Base-by-base conservation (phyloP, 805 yeast species). In the Suhomyces pyralidae region DNA sequence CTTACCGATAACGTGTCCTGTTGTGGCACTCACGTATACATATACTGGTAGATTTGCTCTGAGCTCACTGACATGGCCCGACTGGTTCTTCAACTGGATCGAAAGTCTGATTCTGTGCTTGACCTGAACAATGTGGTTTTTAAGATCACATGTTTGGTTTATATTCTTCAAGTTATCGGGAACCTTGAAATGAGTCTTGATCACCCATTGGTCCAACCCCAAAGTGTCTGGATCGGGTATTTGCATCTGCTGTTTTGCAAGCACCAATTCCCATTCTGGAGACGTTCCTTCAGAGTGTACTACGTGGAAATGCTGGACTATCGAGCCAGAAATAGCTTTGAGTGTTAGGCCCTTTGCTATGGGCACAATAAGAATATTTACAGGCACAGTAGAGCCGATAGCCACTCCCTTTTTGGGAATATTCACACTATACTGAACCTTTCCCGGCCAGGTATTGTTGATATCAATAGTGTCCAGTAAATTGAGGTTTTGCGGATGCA, bases 371-470 rank as follows among this genome's bases (percentile, higher is more conserved):
- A 76, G 56, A 1, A 81, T 59, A 51, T 67, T 66, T 22, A 81
- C 67, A 12, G 79, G 77, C 9, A 77, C 61, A 3, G 60, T 61
- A 1, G 80, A 69, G 1, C 84, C 84, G 3, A 81, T 53, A 0
- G 85, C 79, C 3, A 81, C 62, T 0, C 77, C 80, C 50, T 73
- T 77, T 44, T 67, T 69, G 1, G 74, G 73, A 20, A 80, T 55
- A 45, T 67, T 61, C 3, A 81, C 82, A 46, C 70, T 71, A 58
- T 81, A 81, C 55, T 81, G 82, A 24, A 80, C 68, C 56, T 81
- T 81, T 0, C 74, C 75, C 0, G 82, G 78, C 85, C 85, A 81
- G 2, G 77, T 69, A 58, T 78, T 79, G 53, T 73, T 73, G 47
- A 80, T 73, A 24, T 79, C 77, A 42, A 78, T 71, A 45, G 72